phyloP scores from a whole-genome alignment of 768 basidiomycete species.

The Artomyces pyxidatus region DNA sequence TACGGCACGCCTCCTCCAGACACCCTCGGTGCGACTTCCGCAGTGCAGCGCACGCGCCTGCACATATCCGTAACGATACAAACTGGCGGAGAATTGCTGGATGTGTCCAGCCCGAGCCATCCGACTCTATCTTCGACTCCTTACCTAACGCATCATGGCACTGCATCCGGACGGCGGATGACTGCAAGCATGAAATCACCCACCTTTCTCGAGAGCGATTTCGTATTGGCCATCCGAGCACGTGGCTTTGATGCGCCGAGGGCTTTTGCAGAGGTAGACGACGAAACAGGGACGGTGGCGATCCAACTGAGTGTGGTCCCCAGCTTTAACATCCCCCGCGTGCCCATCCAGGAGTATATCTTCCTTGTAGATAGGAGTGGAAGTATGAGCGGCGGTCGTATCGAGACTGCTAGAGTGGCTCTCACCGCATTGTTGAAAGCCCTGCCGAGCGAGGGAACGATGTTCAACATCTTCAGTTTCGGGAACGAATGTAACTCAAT shows the following conservation, averaged over 20 bases:
- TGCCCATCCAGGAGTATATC: slow-evolving; percentile 45
- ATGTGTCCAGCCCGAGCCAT: slow-evolving; percentile 39
- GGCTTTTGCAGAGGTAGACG: slow-evolving; percentile 43
- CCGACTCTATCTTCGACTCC: slow-evolving; percentile 22
- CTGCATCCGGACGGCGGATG: slow-evolving; percentile 32
- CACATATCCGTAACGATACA: slow-evolving; percentile 39
- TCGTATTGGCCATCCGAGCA: slow-evolving; percentile 42
- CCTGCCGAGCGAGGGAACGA: slow-evolving; percentile 33
- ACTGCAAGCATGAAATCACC: slow-evolving; percentile 33
- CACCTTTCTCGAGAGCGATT: slow-evolving; percentile 38
- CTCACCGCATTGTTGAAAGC: slow-evolving; percentile 40
- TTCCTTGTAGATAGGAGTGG: slow-evolving; percentile 55
- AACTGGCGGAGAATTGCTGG: slow-evolving; percentile 36
- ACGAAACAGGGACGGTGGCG: slow-evolving; percentile 30
- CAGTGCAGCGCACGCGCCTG: slow-evolving; percentile 29
- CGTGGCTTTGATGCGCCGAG: slow-evolving; percentile 44
- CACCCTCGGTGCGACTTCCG: slow-evolving; percentile 25
- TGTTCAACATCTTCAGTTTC: slow-evolving; percentile 56
- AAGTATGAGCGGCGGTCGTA: slow-evolving; percentile 37
- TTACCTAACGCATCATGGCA: slow-evolving; percentile 28
- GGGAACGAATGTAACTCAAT: slow-evolving; percentile 24
- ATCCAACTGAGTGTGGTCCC: slow-evolving; percentile 51
- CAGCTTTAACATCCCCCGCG: slow-evolving; percentile 34
- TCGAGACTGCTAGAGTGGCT: slow-evolving; percentile 41
- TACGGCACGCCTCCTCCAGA: slow-evolving; percentile 39